These are phyloP conservation scores for Sicyos baderoa DNA, from an alignment of 306 rosid genomes.

Conservation along the genomic window DNA sequence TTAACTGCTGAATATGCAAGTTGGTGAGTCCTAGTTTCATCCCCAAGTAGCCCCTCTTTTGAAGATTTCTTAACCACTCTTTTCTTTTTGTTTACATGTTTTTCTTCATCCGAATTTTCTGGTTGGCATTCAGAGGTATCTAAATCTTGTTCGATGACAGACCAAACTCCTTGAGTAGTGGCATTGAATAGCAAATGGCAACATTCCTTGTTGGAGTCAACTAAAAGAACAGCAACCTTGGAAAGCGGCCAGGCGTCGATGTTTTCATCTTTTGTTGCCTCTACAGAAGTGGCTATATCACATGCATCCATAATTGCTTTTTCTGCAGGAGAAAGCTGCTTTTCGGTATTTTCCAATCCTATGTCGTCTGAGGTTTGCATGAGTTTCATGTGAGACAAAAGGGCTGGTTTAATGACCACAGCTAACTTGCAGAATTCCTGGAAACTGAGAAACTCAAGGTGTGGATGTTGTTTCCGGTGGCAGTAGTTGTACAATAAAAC, in stretches of 20 bases:
- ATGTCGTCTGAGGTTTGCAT: slow-evolving; percentile 44
- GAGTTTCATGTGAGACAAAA: slow-evolving; percentile 51
- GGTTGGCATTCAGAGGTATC: slow-evolving; percentile 32
- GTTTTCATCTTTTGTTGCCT: slow-evolving; percentile 43
- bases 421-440: slow-evolving; percentile 61
- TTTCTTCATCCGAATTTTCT: slow-evolving; percentile 29
- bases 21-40: slow-evolving; percentile 39
- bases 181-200: slow-evolving; percentile 47
- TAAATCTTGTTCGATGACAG: slow-evolving; percentile 52
- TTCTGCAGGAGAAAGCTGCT: slow-evolving; percentile 63
- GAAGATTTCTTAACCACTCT: slow-evolving; percentile 40
- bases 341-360: slow-evolving; percentile 45
- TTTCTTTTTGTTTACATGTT: slow-evolving; percentile 29
- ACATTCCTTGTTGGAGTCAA: slow-evolving; percentile 51
- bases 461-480: slow-evolving; percentile 51
- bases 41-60: slow-evolving; percentile 33
- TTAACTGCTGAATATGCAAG: slow-evolving; percentile 61
- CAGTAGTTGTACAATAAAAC: slow-evolving; percentile 73
- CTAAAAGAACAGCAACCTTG: slow-evolving; percentile 61
- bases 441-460: slow-evolving; percentile 46
- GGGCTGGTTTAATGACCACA: slow-evolving; percentile 47
- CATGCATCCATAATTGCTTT: slow-evolving; percentile 64
- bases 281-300: slow-evolving; percentile 43
- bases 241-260: slow-evolving; percentile 66
- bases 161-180: slow-evolving; percentile 60